These are phyloP conservation scores for Kandelia obovata DNA, from an alignment of 345 rosid species.

Conservation along the genomic window DNA sequence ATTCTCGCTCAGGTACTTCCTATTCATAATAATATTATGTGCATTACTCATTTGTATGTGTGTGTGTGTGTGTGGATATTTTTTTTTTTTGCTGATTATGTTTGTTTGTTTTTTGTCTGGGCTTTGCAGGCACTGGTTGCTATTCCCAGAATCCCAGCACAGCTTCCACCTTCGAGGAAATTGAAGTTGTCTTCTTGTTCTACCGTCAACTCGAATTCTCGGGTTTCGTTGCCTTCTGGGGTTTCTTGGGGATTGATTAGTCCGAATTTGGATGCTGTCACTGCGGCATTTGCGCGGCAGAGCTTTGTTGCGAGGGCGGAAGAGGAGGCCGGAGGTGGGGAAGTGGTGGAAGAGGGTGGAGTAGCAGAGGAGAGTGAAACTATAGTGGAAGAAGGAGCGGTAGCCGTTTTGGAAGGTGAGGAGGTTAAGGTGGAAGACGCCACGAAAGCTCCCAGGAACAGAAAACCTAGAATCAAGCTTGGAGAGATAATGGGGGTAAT, in stretches of 20 bases:
- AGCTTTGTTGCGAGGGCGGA: conserved; percentile 57
- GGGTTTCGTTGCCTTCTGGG: conserved; percentile 31
- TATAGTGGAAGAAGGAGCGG: conserved; percentile 27
- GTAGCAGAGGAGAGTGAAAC: conserved; percentile 35
- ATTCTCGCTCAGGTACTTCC: conserved; percentile 58
- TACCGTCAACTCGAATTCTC: conserved; percentile 12
- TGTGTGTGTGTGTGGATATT: background rate
- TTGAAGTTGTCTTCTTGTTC: conserved; percentile 41
- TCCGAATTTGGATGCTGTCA: conserved; percentile 26
- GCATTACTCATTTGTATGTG: background rate
- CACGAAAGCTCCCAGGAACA: conserved; percentile 42
- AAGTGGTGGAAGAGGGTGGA: conserved; percentile 27
- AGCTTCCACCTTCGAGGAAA: conserved; percentile 28
- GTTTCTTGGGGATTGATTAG: conserved; percentile 29
- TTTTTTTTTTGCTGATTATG: background rate
- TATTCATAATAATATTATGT: background rate
- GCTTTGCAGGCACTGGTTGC: conserved; percentile 47
- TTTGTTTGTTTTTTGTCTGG: background rate
- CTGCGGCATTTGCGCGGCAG: conserved; percentile 31
- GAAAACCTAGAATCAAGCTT: conserved; percentile 51
- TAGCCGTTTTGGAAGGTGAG: conserved; percentile 25
- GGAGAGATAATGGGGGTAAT: conserved; percentile 78
- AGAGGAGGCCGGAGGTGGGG: conserved; percentile 37
- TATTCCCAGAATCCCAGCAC: conserved; percentile 44
- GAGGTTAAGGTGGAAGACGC: conserved; percentile 24